A percentile compares a stretch with the other conserved stretches of the same genome.
phyloP scores from a whole-genome alignment of 345 rosid genomes.

The Sisymbrium altissimum region DNA sequence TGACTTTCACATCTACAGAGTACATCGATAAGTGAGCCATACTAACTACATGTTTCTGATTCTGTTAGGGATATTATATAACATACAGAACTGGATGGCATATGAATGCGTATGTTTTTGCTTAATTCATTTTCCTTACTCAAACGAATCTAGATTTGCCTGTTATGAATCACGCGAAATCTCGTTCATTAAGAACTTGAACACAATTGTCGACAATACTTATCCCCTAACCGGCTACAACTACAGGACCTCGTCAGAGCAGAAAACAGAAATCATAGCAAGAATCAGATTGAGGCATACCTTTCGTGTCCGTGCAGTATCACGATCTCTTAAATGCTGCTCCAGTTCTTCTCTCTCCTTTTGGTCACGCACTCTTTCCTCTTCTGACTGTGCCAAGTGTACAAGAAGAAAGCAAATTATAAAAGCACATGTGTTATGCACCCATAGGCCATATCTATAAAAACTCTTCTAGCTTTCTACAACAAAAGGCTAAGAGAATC shows the following conservation, averaged over 20 bases:
- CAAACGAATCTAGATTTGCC: constrained; percentile 3
- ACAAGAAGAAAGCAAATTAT: constrained; percentile 4
- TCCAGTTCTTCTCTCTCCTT: constrained; percentile 88
- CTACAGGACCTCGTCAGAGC: not conserved
- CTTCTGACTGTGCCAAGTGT: constrained; percentile 63
- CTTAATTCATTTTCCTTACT: constrained; percentile 1
- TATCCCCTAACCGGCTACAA: not conserved
- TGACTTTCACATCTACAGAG: constrained; percentile 18
- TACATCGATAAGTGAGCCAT: not conserved
- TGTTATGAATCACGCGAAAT: not conserved
- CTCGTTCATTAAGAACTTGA: not conserved
- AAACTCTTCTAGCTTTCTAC: not conserved
- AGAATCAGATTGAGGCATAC: constrained; percentile 37
- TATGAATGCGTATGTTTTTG: not conserved
- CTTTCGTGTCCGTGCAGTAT: constrained; percentile 79
- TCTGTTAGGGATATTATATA: not conserved
- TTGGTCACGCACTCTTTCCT: constrained; percentile 88
- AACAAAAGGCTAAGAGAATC: not conserved
- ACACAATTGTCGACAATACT: not conserved
- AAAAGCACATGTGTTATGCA: not conserved
- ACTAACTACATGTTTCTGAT: constrained; percentile 1
- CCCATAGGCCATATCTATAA: not conserved
- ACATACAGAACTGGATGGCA: not conserved
- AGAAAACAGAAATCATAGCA: not conserved
- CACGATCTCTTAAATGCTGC: constrained; percentile 76